Evolutionary conservation across 2,329 filamentous ascomycete genomes (phyloP).

Genomic region (Xylariaceae sp.): DNA sequence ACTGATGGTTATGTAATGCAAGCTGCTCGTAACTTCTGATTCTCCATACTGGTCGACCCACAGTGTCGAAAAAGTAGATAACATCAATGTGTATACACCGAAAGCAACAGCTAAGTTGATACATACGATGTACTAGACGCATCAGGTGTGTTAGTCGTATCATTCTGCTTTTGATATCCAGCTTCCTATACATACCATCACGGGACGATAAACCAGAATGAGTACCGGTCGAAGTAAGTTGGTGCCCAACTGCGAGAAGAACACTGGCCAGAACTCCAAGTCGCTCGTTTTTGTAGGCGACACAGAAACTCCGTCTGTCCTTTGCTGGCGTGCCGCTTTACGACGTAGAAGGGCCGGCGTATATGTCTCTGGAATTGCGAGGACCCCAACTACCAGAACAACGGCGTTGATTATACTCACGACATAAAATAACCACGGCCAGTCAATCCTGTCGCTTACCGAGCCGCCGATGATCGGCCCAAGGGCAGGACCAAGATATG

Average conservation of each 20-base stretch:
- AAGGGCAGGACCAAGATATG: constrained; percentile 57
- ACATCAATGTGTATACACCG: constrained; percentile 47
- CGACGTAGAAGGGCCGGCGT: constrained; percentile 55
- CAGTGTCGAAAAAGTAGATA: constrained; percentile 49
- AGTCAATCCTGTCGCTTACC: constrained; percentile 57
- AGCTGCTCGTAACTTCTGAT: constrained; percentile 38
- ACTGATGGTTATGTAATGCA: constrained; percentile 50
- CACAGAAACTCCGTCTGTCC: background rate
- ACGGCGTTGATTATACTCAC: constrained; percentile 55
- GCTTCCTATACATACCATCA: constrained; percentile 29
- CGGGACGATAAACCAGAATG: constrained; percentile 43
- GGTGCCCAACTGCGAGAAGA: constrained; percentile 29
- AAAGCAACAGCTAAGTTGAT: constrained; percentile 45
- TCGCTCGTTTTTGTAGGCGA: background rate
- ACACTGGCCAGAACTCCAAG: constrained; percentile 15
- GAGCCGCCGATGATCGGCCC: constrained; percentile 66
- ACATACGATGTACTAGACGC: constrained; percentile 35
- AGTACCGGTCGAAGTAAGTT: constrained; percentile 41
- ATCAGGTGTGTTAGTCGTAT: too few relatives aligned
- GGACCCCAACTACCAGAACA: constrained; percentile 49
- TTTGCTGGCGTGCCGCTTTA: constrained; percentile 46
- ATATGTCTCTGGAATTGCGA: constrained; percentile 62
- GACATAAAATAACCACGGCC: constrained; percentile 69
- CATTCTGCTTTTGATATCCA: too few relatives aligned
- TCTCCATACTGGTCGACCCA: constrained; percentile 45